Evolutionary conservation across 768 basidiomycete genomes (phyloP).

Genomic region (Thelephora ganbajun): DNA sequence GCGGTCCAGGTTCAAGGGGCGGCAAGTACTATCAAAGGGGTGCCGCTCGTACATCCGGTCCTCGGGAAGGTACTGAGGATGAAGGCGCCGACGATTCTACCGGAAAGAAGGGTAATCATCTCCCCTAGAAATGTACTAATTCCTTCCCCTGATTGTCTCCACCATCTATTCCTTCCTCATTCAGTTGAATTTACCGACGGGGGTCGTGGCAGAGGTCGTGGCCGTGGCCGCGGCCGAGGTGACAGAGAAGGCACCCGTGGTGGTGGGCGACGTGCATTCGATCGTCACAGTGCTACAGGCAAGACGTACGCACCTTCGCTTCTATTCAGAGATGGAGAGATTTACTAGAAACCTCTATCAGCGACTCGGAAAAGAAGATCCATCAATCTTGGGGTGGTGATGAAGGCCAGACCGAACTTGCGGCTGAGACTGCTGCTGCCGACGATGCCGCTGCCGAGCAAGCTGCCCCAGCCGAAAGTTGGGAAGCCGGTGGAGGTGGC

Average conservation of each 20-base stretch:
- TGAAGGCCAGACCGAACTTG: slow-evolving; percentile 72
- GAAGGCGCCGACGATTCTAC: slow-evolving; percentile 20
- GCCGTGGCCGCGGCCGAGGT: slow-evolving; percentile 31
- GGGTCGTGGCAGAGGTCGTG: slow-evolving; percentile 25
- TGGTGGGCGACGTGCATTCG: slow-evolving; percentile 62
- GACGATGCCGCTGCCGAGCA: slow-evolving; percentile 54
- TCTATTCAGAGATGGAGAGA: neutral
- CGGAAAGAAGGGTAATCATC: slow-evolving; percentile 17
- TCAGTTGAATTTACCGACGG: slow-evolving; percentile 24
- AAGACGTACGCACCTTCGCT: slow-evolving; percentile 42
- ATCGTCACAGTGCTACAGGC: slow-evolving; percentile 79
- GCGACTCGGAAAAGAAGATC: slow-evolving; percentile 91
- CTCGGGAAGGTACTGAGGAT: slow-evolving; percentile 27
- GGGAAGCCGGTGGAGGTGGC: slow-evolving; percentile 15
- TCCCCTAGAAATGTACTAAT: slow-evolving; percentile 13
- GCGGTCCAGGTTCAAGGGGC: slow-evolving; percentile 48
- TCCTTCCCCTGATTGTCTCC: slow-evolving; percentile 1
- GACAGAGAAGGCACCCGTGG: slow-evolving; percentile 39
- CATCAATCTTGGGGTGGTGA: slow-evolving; percentile 94
- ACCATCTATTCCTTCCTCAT: neutral
- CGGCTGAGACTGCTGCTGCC: slow-evolving; percentile 62
- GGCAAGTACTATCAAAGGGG: slow-evolving; percentile 64
- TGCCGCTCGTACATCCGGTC: slow-evolving; percentile 27
- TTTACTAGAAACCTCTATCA: slow-evolving; percentile 17
- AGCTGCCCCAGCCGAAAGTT: slow-evolving; percentile 12